phyloP scores from a whole-genome alignment of 352 stramenopile species.

The Globisporangium uncinulatum region DNA sequence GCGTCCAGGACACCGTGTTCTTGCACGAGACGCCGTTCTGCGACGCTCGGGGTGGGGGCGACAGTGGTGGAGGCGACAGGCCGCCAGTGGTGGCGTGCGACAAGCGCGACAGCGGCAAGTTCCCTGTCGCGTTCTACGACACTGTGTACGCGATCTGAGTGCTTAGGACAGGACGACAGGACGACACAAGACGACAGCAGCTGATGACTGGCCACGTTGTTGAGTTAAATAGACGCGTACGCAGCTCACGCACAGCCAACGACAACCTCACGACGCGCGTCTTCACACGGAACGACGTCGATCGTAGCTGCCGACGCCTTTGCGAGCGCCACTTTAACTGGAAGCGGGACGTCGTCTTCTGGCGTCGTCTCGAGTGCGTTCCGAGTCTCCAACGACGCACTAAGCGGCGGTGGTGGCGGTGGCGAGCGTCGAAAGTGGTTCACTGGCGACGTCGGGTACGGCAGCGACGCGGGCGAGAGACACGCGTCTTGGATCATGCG shows the following conservation, averaged over 20 bases:
- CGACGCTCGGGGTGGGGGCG: not conserved
- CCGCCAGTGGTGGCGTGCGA: not conserved
- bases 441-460: slow-evolving; percentile 54
- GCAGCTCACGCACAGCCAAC: no score
- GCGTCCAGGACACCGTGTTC: not conserved
- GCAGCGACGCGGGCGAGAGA: slow-evolving; percentile 35
- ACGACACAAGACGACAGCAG: not conserved
- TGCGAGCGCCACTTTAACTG: no score
- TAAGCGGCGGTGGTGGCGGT: slow-evolving; percentile 17
- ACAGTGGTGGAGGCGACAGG: not conserved
- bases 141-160: not conserved
- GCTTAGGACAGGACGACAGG: not conserved
- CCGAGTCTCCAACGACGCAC: slow-evolving; percentile 17
- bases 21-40: slow-evolving; percentile 4
- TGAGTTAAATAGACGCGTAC: no score
- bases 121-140: not conserved
- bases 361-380: slow-evolving; percentile 11
- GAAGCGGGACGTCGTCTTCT: no score
- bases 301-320: not conserved
- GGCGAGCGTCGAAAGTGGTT: slow-evolving; percentile 60
- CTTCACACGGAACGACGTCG: no score
- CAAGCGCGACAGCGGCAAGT: not conserved
- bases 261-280: no score
- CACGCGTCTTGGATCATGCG: slow-evolving; percentile 43
- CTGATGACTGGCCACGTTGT: no score